Base-by-base conservation (phyloP, 371 early-diverging fungal genomes). In the Coemansia sp. region DNA sequence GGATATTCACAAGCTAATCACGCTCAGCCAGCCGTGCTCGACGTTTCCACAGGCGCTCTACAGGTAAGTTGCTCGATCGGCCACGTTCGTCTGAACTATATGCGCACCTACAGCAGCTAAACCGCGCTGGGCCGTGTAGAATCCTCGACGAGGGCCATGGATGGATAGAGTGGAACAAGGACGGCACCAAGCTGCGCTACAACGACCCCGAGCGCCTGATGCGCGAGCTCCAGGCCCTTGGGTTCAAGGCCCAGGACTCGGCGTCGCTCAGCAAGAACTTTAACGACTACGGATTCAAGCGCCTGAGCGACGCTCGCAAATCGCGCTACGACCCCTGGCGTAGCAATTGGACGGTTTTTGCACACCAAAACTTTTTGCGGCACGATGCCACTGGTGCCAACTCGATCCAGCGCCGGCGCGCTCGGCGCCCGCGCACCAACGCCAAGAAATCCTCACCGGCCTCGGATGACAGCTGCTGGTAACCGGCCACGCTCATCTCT, bases 231-330 rank as follows among this genome's bases (percentile, higher is more conserved):
- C 72, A 72, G 52, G 63, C 70, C 4, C 69, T 72, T 8, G 73
- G 73, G 20, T 72, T 72, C 61, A 72, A 72, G 49, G 73, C 73
- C 30, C 73, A 72, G 60, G 73, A 72, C 57, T 63, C 70, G 39
- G 73, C 73, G 11, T 72, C 73, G 39, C 73, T 72, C 10, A 72
- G 70, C 65, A 72, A 72, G 38, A 72, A 72, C 57, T 72, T 72
- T 26, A 72, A 72, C 43, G 73, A 70, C 70, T 72, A 69, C 42
- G 70, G 65, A 30, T 69, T 70, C 60, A 68, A 69, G 57, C 73
- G 70, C 49, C 70, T 72, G 13, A 69, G 73, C 57, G 73, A 72
- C 31, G 70, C 73, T 14, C 72, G 72, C 57, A 72, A 72, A 49
- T 68, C 72, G 1, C 72, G 72, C 48, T 72, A 68, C 60, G 72